Base-by-base conservation (phyloP, 208 protist species). In the Leishmania martiniquensis region DNA sequence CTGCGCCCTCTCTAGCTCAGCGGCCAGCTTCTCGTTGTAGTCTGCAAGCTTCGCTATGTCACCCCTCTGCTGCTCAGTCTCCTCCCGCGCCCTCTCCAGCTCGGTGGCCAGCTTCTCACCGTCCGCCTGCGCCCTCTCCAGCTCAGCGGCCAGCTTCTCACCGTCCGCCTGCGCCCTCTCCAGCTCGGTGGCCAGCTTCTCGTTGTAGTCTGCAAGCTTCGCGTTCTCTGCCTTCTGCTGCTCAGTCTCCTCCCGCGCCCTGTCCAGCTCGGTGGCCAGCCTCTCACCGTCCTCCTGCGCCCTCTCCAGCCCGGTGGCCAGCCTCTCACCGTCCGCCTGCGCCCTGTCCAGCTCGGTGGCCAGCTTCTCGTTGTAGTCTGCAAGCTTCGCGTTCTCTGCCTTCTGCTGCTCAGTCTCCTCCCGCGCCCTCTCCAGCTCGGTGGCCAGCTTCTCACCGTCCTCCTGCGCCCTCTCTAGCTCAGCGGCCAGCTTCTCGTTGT, bases 401-500 rank as follows among this genome's bases (percentile, higher is more conserved):
- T 37, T 74, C 63, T 80, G 71, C 67, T 81, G 57, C 55, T 83
- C 22, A 80, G 72, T 29, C 81, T 76, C 7, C 78, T 59, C 17
- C 13, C 25, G 54, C 22, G 54, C 54, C 54, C 22, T 59, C 54
- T 59, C 54, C 3, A 59, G 54, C 13, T 59, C 54, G 25, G 17
- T 17, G 17, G 54, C 54, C 54, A 59, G 54, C 54, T n/a, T 59
- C 54, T 59, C 54, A 4, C 12, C 54, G 3, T 59, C 54, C 54
- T 59, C 54, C 54, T 59, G 54, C 54, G 54, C 54, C 54, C 25
- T 59, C 17, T 59, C 54, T 3, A 59, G 54, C 13, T 59, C 54
- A n/a, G 9, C 75, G 20, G 80, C 75, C 5, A 83, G 74, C 37
- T 78, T 80, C 39, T 82, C 74, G 74, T 85, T 85, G 37, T 59